These are phyloP conservation scores for Geotrichum candidum DNA, from an alignment of 1,139 yeast genomes.

Conservation along the genomic window DNA sequence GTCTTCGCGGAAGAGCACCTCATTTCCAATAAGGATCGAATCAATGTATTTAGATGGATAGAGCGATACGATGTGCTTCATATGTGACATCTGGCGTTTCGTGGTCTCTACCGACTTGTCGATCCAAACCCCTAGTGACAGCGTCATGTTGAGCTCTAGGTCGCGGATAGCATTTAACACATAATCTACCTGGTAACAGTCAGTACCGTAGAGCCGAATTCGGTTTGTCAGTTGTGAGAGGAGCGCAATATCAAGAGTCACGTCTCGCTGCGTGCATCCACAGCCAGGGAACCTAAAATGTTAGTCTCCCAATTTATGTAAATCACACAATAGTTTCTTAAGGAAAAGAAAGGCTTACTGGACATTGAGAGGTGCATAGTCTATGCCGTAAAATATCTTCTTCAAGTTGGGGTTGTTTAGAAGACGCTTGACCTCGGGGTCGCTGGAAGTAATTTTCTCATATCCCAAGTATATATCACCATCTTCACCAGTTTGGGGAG, in stretches of 20 bases:
- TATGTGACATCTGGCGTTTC: constrained; percentile 38
- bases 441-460: constrained; percentile 13
- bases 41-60: constrained; percentile 49
- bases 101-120: constrained; percentile 44
- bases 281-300: constrained; percentile 33
- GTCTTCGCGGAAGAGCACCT: constrained; percentile 54
- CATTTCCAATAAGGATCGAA: constrained; percentile 56
- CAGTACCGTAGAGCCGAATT: constrained; percentile 57
- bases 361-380: constrained; percentile 53
- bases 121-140: constrained; percentile 64
- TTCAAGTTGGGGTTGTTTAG: constrained; percentile 34
- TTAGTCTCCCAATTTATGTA: not conserved
- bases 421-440: constrained; percentile 24
- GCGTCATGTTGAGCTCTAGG: constrained; percentile 48
- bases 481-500: not conserved
- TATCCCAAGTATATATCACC: not conserved
- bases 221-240: constrained; percentile 56
- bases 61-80: constrained; percentile 36
- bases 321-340: not conserved
- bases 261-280: constrained; percentile 46
- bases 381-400: constrained; percentile 50
- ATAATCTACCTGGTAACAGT: constrained; percentile 52
- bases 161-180: constrained; percentile 50
- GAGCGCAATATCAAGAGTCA: constrained; percentile 49
- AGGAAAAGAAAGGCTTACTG: constrained; percentile 19